Base-by-base conservation (phyloP, 345 rosid species). In the Mercurialis annua region DNA sequence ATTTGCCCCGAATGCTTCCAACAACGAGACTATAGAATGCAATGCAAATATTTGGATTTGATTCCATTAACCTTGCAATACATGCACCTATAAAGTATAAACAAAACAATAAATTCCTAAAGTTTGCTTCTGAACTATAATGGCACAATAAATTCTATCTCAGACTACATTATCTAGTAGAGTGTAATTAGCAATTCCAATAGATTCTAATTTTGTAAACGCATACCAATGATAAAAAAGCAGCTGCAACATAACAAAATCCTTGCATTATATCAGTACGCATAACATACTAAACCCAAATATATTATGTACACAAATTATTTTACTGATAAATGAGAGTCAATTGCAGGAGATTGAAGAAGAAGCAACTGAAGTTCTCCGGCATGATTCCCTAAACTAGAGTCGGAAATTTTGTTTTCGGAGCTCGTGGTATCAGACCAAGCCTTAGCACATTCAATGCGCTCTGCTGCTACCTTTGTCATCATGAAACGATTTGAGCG, bases 351-450 rank as follows among this genome's bases (percentile, higher is more conserved):
- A 64, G 78, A 75, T 52, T 78, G 74, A 20, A 54, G 55, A 76
- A 89, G 78, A 68, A 92, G 87, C 31, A 84, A 77, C 54, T 76
- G 76, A 54, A 92, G 84, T 78, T 85, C 83, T 38, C 49, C 68
- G 44, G 60, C 70, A 71, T 75, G 81, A 62, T 66, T 73, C 65
- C 62, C 83, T 67, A 85, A 69, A 14, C 69, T 64, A 66, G 70
- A 10, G 62, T 46, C 67, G 38, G 77, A 73, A 59, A 66, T 67
- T 49, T 73, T 76, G 10, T 65, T 74, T 49, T 27, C 67, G 42
- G 44, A 33, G 43, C 58, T 71, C 62, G 50, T 79, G 17, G 2
- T 20, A 33, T 6, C 40, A 33, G 62, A 47, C 74, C 69, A 51
- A 64, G 65, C 65, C 27, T 77, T 72, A 9, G 69, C 63, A 59